Base-by-base conservation (phyloP, 345 rosid genomes). In the Eucalyptus camaldulensis region DNA sequence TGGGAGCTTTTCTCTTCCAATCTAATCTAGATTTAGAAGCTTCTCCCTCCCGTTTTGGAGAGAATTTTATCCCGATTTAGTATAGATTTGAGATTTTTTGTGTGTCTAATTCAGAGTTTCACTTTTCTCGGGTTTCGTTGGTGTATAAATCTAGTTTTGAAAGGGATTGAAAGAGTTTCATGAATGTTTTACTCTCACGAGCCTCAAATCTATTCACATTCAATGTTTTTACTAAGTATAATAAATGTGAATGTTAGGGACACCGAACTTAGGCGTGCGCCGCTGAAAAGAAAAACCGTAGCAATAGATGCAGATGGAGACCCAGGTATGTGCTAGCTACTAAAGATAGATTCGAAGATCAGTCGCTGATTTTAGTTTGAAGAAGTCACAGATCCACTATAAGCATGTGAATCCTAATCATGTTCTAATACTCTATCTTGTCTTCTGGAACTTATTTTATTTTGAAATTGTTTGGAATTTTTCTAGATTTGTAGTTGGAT, bases 271-370 rank as follows among this genome's bases (percentile, higher is more conserved):
- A 56, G 62, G 62, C 6, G 6, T 25, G 29, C 29, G 0, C 62
- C 29, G 0, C 29, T 56, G 0, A 56, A 56, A 56, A 56, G 29
- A 10, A 56, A 56, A 24, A 5, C 6, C 10, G 1, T 56, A 24
- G 62, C 12, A 25, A 56, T 56, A 24, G 62, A 56, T 56, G 62
- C 6, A 56, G 3, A 56, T 24, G 29, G 13, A 56, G 6, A 56
- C 29, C 6, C 10, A 0, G 62, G 6, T 56, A 56, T 5, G 13
- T 24, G 29, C 62, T 25, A 24, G 13, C 27, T 56, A 10, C 6
- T 56, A 4, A 56, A 56, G 29, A 56, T 22, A 25, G 62, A 24
- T 56, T 24, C 4, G 1, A 1, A 24, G 62, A 56, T 56, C 0
- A 10, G 1, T 56, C 3, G 2, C 62, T 0, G 6, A 56, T 56